These are phyloP conservation scores for Peterozyma toletana DNA, from an alignment of 805 yeast genomes.

Conservation along the genomic window DNA sequence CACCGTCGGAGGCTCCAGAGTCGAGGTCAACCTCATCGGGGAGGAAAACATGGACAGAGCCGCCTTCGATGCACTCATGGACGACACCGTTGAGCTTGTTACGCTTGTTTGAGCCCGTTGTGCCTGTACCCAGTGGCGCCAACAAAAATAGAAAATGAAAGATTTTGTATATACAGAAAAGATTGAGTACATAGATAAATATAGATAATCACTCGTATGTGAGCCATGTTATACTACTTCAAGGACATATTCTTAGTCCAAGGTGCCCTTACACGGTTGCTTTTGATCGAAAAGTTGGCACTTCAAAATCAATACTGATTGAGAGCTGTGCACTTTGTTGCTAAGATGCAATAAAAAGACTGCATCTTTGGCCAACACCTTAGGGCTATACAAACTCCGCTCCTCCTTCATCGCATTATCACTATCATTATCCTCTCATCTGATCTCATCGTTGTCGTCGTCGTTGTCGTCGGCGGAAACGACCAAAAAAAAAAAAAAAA, in stretches of 20 bases:
- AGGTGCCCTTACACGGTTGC: constrained; percentile 8
- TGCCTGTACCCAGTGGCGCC: too few species aligned
- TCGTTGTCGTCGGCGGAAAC: too few species aligned
- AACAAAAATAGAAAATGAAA: neutral
- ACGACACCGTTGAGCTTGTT: neutral
- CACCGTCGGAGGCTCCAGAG: constrained; percentile 31
- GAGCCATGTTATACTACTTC: constrained; percentile 9
- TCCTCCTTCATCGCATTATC: too few species aligned
- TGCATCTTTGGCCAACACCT: neutral
- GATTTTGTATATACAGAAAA: neutral
- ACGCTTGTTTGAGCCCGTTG: neutral
- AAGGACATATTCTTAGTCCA: constrained; percentile 7
- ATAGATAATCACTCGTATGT: neutral
- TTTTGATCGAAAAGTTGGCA: neutral
- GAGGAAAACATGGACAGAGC: constrained; percentile 13
- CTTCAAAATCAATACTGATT: neutral
- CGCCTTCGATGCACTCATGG: constrained; percentile 1
- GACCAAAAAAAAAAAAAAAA: too few species aligned
- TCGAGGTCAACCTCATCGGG: constrained; percentile 31
- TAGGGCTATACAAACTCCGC: too few species aligned
- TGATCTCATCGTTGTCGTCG: neutral
- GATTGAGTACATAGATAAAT: neutral
- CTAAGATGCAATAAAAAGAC: neutral
- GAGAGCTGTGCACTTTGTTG: neutral
- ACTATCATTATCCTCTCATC: neutral